Percentiles rank a stretch among this genome's conserved stretches.
phyloP scores from a whole-genome alignment of 805 yeast genomes.

The Yarrowia porcina region DNA sequence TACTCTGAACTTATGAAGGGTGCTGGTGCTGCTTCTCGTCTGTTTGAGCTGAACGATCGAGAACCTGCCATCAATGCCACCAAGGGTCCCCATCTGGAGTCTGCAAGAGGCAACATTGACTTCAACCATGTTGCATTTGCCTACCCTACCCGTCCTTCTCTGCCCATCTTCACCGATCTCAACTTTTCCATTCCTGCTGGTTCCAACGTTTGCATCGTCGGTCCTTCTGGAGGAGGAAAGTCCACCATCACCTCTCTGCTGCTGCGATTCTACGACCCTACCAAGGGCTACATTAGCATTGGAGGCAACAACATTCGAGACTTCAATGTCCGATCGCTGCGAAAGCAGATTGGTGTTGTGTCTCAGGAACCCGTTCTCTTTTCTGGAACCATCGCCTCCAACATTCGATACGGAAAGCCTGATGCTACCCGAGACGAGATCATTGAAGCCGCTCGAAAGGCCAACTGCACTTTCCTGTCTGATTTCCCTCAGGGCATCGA shows the following conservation, averaged over 20 bases:
- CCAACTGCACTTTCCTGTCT: constrained; percentile 72
- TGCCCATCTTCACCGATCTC: constrained; percentile 59
- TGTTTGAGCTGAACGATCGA: constrained; percentile 81
- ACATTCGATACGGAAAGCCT: constrained; percentile 70
- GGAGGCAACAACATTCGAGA: constrained; percentile 62
- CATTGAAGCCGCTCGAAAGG: constrained; percentile 58
- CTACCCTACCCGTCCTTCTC: constrained; percentile 82
- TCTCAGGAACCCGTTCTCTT: constrained; percentile 90
- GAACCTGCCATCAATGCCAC: constrained; percentile 68
- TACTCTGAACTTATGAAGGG: constrained; percentile 96
- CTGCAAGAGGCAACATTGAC: constrained; percentile 45
- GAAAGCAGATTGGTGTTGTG: constrained; percentile 80
- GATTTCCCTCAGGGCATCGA: constrained; percentile 80
- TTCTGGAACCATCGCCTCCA: constrained; percentile 80
- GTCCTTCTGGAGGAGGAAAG: constrained; percentile 97
- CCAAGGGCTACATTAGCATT: constrained; percentile 57
- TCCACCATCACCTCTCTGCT: constrained; percentile 80
- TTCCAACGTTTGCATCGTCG: constrained; percentile 88
- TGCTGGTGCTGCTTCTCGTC: constrained; percentile 89
- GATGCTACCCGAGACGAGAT: constrained; percentile 59
- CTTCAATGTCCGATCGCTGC: constrained; percentile 66
- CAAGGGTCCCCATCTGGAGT: constrained; percentile 45
- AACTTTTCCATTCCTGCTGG: constrained; percentile 67
- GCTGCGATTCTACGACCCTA: constrained; percentile 80
- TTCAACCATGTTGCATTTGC: constrained; percentile 64